Base-by-base conservation (phyloP, 257 asterid species). In the Solanum chmielewskii region DNA sequence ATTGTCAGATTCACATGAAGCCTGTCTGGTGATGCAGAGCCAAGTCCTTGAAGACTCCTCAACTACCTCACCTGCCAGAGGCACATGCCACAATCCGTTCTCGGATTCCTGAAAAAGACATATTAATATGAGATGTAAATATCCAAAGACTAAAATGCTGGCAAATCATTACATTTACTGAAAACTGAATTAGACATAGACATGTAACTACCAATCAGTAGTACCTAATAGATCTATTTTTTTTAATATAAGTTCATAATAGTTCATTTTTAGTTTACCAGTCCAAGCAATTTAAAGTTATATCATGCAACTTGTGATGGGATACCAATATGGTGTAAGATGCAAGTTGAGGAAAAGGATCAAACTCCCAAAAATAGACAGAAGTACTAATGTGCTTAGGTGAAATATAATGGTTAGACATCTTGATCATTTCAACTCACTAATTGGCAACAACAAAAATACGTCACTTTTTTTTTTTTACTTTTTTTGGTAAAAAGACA, bases 71-170 rank as follows among this genome's bases (percentile, higher is more conserved):
- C 91, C 93, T 64, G 94, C 93, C 81, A 94, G 21, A 60, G 99
- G 99, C 81, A 95, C 90, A 87, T 97, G 99, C 99, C 99, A 97
- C 2, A 95, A 94, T 68, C 98, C 98, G 2, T 90, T 93, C 88
- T 86, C 92, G 35, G 98, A 93, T 92, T 97, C 99, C 94, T 93
- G 92, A 84, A 73, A 87, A 39, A 88, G 31, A 20, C 7, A 25
- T 80, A 47, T 16, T 80, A 47, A 9, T 29, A 81, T 31, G 70
- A 81, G 85, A 49, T 31, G 29, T 81, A 47, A 49, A 81, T 3
- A 81, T 81, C 66, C 29, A 29, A 29, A 18, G 31, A 80, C 85
- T 29, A 49, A 6, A 81, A 49, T 49, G 49, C 45, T 29, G 6
- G 45, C 16, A 18, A 11, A 81, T 29, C 11, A 20, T 29, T 0